Base-by-base conservation (phyloP, 176 grass and related monocot genomes). In the Aechmea fasciata region DNA sequence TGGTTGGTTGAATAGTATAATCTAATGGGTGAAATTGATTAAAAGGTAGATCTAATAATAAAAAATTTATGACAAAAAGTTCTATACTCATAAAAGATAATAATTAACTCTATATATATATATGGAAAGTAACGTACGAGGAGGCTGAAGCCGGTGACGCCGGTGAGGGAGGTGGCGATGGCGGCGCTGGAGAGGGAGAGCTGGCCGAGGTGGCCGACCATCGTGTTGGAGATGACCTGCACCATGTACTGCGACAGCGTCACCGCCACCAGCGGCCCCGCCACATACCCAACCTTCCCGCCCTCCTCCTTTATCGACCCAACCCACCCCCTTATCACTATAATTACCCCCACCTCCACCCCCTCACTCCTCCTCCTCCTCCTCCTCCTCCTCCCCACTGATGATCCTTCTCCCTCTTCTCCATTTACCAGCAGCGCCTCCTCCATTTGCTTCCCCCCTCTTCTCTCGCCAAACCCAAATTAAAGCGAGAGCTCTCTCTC, bases 221-320 rank as follows among this genome's bases (percentile, higher is more conserved):
- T 88, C 92, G 91, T 96, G 85, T 82, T 96, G 51, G 92, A 91
- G 41, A 78, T 65, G 26, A 91, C 88, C 92, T 96, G 92, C 67
- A 84, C 84, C 13, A 85, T 64, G 51, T 73, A 84, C 75, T 91
- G 84, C 71, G 84, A 73, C 55, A 84, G n/a, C 63, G 73, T 73
- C 47, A 91, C 81, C 2, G 75, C 88, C 19, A 79, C 75, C 88
- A 91, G 78, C 15, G 88, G 84, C 68, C 77, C 71, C 9, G 81
- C 84, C 51, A 91, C 72, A 71, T 49, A 50, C 20, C 78, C 83
- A 48, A 87, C 57, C 71, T 75, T 82, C 50, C 81, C 47, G 19
- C 9, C 79, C 67, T 87, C 79, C 55, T 69, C 77, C 67, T 28
- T 54, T 4, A 64, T 6, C 9, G 48, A 50, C 1, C 63, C 14